phyloP scores from a whole-genome alignment of 164 flowering plant genomes.

The Nymphaea colorata region DNA sequence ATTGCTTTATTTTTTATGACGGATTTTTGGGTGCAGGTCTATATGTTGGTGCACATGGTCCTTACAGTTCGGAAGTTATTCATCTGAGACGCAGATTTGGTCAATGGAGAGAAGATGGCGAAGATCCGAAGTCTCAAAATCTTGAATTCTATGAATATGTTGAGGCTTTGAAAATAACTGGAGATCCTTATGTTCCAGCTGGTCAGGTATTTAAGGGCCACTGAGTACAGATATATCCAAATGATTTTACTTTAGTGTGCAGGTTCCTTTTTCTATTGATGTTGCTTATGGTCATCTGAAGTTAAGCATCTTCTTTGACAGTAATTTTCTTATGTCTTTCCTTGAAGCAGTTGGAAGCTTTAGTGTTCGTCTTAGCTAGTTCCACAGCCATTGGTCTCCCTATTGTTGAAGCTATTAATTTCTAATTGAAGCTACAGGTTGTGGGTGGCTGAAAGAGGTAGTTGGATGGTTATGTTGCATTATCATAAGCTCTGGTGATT shows the following conservation, averaged over 20 bases:
- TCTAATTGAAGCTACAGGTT: no score
- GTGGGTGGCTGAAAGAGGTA: no score
- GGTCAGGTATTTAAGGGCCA: constrained; percentile 50
- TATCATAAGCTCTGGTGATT: no score
- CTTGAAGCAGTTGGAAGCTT: no score
- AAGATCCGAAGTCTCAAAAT: constrained; percentile 25
- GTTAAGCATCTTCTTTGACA: no score
- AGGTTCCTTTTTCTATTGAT: neutral
- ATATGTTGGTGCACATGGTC: constrained; percentile 82
- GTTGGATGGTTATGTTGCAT: no score
- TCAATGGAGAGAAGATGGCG: constrained; percentile 70
- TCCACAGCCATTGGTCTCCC: no score
- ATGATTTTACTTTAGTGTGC: neutral
- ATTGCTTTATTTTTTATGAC: neutral
- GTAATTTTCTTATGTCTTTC: no score
- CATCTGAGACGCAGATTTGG: constrained; percentile 73
- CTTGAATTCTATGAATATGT: constrained; percentile 95
- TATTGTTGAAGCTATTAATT: no score
- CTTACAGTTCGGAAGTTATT: constrained; percentile 76
- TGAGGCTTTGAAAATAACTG: constrained; percentile 85
- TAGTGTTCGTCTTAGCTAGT: no score
- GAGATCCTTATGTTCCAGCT: constrained; percentile 93
- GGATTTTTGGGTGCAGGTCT: constrained; percentile 32
- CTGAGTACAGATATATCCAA: no score
- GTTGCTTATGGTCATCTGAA: neutral